phyloP scores from a whole-genome alignment of 176 grass and related monocot species.

The Eremochloa ophiuroides region DNA sequence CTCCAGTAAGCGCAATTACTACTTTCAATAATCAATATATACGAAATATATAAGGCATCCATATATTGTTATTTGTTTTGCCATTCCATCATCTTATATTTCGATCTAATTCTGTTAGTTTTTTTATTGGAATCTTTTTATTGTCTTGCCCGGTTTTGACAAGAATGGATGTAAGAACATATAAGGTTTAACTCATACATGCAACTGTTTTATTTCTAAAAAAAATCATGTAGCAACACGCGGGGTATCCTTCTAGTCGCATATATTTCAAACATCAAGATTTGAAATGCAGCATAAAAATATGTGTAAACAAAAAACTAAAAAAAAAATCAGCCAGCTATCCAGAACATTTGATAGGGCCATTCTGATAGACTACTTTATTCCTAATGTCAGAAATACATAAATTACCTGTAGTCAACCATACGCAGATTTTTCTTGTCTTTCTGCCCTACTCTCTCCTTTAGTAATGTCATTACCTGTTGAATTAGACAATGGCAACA shows the following conservation, averaged over 20 bases:
- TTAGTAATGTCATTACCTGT: conserved; percentile 86
- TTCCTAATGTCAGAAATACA: conserved; percentile 1
- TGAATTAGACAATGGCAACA: conserved; percentile 14
- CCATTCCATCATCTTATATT: not conserved
- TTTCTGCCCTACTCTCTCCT: conserved; percentile 82
- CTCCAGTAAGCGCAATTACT: not conserved
- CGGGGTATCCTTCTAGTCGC: not conserved
- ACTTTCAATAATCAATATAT: not conserved
- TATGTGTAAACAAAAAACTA: not conserved
- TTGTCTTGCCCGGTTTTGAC: not conserved
- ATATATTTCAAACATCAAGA: conserved; percentile 16
- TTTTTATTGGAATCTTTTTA: not conserved
- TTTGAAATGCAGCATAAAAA: not conserved
- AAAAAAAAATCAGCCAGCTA: not conserved
- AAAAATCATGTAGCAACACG: not conserved
- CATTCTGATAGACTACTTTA: conserved; percentile 6
- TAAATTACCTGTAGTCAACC: conserved; percentile 77
- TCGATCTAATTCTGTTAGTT: not conserved
- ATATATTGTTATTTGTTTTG: not conserved
- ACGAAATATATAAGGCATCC: not conserved
- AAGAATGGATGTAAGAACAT: not conserved
- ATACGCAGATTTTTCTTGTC: conserved; percentile 74
- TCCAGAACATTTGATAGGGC: not conserved
- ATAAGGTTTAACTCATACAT: not conserved
- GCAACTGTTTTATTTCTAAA: not conserved